These are phyloP conservation scores for Dalbergia oliveri DNA, from an alignment of 306 rosid species.

Conservation along the genomic window DNA sequence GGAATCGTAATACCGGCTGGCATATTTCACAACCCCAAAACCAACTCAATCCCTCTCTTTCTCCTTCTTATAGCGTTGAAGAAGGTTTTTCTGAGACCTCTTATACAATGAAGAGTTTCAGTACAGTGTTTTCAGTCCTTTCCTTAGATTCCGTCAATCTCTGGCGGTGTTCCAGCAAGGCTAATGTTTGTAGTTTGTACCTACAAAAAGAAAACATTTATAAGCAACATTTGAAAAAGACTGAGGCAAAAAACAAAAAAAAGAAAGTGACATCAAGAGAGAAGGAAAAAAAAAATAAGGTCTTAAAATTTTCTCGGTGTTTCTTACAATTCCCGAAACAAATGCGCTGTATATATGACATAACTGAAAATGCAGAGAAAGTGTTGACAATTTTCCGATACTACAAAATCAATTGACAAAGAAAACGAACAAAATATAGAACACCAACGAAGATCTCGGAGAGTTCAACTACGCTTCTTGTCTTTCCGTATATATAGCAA, in stretches of 20 bases:
- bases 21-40: slow-evolving; percentile 54
- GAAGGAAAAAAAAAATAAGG: not conserved
- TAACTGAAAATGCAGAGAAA: slow-evolving; percentile 41
- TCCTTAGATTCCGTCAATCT: slow-evolving; percentile 41
- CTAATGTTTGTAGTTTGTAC: slow-evolving; percentile 31
- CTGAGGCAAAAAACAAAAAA: too few relatives aligned
- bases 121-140: not conserved
- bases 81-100: not conserved
- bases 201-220: slow-evolving; percentile 40
- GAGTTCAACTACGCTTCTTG: slow-evolving; percentile 25
- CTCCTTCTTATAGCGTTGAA: not conserved
- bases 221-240: slow-evolving; percentile 15
- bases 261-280: not conserved
- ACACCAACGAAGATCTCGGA: slow-evolving; percentile 62
- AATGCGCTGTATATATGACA: slow-evolving; percentile 15
- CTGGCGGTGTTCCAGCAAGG: not conserved
- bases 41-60: not conserved
- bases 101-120: not conserved
- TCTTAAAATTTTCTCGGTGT: not conserved
- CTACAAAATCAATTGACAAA: slow-evolving; percentile 33
- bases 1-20: slow-evolving; percentile 77
- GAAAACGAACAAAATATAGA: not conserved
- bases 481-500: slow-evolving; percentile 4
- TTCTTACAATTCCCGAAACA: slow-evolving; percentile 22
- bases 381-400: slow-evolving; percentile 36